These are phyloP conservation scores for Aspergillus pseudotamarii DNA, from an alignment of 2,329 filamentous ascomycete genomes.

Conservation along the genomic window DNA sequence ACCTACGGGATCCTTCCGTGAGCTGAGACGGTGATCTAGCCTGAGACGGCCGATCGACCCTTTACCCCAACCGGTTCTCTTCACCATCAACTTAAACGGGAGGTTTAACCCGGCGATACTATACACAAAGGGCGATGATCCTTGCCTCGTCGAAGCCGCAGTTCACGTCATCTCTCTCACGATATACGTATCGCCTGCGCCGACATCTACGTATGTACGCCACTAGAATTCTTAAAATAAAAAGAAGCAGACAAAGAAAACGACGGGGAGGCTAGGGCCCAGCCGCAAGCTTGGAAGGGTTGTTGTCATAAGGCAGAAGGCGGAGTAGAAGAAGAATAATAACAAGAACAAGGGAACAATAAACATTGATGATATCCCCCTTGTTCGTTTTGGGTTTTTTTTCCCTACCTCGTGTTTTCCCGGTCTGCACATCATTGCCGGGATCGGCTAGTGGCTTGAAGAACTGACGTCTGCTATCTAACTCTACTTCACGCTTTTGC, in stretches of 20 bases:
- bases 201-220: not conserved
- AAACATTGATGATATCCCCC: not conserved
- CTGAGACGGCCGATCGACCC: conserved; percentile 1
- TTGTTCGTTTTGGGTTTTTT: not conserved
- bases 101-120: not conserved
- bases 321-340: too few species aligned
- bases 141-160: not conserved
- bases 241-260: not conserved
- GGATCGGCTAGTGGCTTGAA: not conserved
- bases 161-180: conserved; percentile 1
- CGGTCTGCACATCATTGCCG: not conserved
- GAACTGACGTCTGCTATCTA: conserved; percentile 6
- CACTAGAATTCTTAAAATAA: not conserved
- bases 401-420: not conserved
- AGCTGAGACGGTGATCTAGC: not conserved
- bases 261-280: not conserved
- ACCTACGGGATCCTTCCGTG: conserved; percentile 6
- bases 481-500: not conserved
- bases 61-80: conserved; percentile 3
- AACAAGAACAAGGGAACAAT: not conserved
- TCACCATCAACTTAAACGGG: not conserved
- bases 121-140: not conserved
- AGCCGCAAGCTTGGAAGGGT: too few species aligned
- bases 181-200: not conserved
- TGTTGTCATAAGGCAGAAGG: not conserved